Evolutionary conservation across 768 basidiomycete species (phyloP).

Genomic region (Lentinula aciculospora): DNA sequence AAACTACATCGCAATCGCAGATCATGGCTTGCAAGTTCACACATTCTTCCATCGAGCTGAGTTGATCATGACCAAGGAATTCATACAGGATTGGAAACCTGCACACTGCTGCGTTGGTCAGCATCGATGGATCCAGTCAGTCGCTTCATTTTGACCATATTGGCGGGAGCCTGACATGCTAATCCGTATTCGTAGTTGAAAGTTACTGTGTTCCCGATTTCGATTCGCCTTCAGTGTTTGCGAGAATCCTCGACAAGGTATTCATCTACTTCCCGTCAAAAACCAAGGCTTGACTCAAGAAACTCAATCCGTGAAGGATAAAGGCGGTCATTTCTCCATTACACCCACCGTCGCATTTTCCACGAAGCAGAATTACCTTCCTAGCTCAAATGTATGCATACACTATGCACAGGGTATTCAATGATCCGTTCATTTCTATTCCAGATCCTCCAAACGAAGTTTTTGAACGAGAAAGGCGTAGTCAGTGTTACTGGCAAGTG

Average conservation of each 20-base stretch:
- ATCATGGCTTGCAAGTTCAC: constrained; percentile 66
- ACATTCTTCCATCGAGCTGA: background rate
- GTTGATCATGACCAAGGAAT: too few species aligned
- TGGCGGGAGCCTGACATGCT: background rate
- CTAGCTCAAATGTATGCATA: constrained; percentile 66
- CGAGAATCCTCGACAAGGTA: constrained; percentile 80
- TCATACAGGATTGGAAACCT: constrained; percentile 70
- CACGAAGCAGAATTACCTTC: constrained; percentile 80
- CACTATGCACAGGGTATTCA: constrained; percentile 15
- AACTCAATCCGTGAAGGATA: background rate
- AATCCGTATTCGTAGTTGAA: constrained; percentile 53
- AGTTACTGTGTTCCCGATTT: constrained; percentile 92
- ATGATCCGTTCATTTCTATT: constrained; percentile 10
- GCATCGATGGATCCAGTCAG: constrained; percentile 76
- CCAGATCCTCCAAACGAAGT: constrained; percentile 86
- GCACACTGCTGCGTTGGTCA: constrained; percentile 78
- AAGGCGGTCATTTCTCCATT: constrained; percentile 91
- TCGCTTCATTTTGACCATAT: background rate
- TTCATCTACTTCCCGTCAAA: constrained; percentile 25
- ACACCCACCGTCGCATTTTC: constrained; percentile 64
- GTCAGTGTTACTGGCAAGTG: constrained; percentile 69
- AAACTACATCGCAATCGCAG: constrained; percentile 70
- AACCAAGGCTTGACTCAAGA: background rate
- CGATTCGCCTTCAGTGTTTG: constrained; percentile 90
- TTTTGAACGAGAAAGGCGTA: constrained; percentile 85